Evolutionary conservation across 2,329 filamentous ascomycete species (phyloP).

Genomic region (Xylogone sp.): DNA sequence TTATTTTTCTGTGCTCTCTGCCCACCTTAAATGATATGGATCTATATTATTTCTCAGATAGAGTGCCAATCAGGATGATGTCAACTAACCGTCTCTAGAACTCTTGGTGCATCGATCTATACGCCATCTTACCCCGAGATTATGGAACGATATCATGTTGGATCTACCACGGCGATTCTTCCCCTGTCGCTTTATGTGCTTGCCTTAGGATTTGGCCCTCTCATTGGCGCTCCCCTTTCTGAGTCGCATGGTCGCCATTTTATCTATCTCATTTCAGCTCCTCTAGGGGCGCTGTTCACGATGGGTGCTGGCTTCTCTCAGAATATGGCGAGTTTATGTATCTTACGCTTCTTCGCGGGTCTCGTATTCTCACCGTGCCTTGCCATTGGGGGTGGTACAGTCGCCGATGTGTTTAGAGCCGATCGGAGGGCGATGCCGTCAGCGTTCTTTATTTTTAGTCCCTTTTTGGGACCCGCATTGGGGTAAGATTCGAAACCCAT

Average conservation of each 20-base stretch:
- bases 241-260: conserved; percentile 52
- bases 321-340: conserved; percentile 38
- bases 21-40: no score
- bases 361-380: conserved; percentile 42
- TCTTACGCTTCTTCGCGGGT: conserved; percentile 45
- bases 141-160: conserved; percentile 38
- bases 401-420: conserved; percentile 44
- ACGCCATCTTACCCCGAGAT: conserved; percentile 43
- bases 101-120: conserved; percentile 44
- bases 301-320: conserved; percentile 61
- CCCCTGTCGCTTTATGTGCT: conserved; percentile 56
- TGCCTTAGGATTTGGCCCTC: conserved; percentile 58
- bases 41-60: no score
- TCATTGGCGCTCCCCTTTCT: conserved; percentile 56
- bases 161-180: conserved; percentile 58
- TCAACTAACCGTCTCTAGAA: conserved; percentile 18
- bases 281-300: conserved; percentile 53
- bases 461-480: conserved; percentile 49
- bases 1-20: no score
- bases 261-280: conserved; percentile 39
- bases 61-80: no score
- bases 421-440: conserved; percentile 39
- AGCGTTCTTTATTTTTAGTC: conserved; percentile 44
- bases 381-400: conserved; percentile 44
- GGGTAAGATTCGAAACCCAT: conserved; percentile 33